Conservation (phyloP, 2,329 filamentous ascomycete species). For the Claviceps purpurea region DNA sequence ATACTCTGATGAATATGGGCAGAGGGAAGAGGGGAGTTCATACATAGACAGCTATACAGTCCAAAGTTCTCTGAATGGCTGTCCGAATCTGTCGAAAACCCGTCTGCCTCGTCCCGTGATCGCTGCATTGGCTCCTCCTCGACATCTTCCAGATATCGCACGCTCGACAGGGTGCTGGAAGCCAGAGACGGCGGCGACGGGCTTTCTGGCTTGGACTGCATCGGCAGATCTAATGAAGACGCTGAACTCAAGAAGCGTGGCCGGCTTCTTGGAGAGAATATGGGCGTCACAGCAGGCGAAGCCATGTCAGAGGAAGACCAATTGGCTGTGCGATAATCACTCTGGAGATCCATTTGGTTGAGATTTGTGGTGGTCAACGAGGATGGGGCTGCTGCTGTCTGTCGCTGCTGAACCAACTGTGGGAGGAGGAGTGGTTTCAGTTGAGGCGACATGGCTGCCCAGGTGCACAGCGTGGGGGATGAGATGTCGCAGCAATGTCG, state of each 20-base stretch:
- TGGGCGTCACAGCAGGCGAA: constrained; percentile 53
- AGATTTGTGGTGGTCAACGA: constrained; percentile 19
- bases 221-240: constrained; percentile 59
- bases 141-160: constrained; percentile 64
- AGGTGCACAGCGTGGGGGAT: constrained; percentile 2
- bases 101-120: constrained; percentile 40
- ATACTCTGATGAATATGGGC: background rate
- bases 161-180: constrained; percentile 37
- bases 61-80: constrained; percentile 24
- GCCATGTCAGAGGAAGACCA: constrained; percentile 53
- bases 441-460: constrained; percentile 3
- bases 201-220: constrained; percentile 11
- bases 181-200: constrained; percentile 14
- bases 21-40: constrained; percentile 17
- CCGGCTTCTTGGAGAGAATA: constrained; percentile 52
- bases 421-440: constrained; percentile 7
- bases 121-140: constrained; percentile 72
- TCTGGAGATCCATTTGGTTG: constrained; percentile 22
- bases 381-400: constrained; percentile 7
- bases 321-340: constrained; percentile 33
- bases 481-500: constrained; percentile 1
- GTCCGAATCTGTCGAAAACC: constrained; percentile 8
- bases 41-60: constrained; percentile 62
- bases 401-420: constrained; percentile 5
- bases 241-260: constrained; percentile 58